A percentile compares a stretch with the other conserved stretches of the same genome.
Conservation (phyloP, 2,329 filamentous ascomycete genomes). For the Xylariaceae sp. region DNA sequence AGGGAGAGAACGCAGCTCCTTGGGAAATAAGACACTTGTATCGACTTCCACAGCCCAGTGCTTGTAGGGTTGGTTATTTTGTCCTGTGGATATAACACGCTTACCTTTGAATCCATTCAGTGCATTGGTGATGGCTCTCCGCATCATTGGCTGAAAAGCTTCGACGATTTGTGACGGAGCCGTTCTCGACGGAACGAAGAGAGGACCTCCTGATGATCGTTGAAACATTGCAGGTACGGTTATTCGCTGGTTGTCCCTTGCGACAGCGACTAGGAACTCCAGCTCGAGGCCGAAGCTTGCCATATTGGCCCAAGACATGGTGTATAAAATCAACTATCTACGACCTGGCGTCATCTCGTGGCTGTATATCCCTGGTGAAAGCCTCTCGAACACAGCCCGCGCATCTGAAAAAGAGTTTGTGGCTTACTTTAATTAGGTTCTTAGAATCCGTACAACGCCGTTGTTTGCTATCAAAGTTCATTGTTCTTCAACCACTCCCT, state of each 20-base stretch:
- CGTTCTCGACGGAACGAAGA: neutral
- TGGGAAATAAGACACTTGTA: neutral
- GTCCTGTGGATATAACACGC: neutral
- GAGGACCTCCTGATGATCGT: constrained; percentile 1
- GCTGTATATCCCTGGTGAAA: constrained; percentile 33
- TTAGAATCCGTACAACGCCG: too few relatives aligned
- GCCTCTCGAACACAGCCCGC: constrained; percentile 18
- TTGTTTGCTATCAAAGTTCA: too few relatives aligned
- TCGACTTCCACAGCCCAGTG: constrained; percentile 2
- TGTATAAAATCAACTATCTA: neutral
- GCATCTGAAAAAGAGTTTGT: too few relatives aligned
- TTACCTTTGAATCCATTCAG: neutral
- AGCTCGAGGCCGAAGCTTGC: constrained; percentile 21
- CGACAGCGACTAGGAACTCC: constrained; percentile 15
- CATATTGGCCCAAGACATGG: neutral
- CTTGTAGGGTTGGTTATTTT: neutral
- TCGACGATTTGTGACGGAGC: neutral
- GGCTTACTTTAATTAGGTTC: too few relatives aligned
- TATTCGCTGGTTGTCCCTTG: neutral
- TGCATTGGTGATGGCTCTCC: neutral
- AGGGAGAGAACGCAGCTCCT: accelerated
- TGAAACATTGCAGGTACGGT: constrained; percentile 9
- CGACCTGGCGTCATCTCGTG: constrained; percentile 36
- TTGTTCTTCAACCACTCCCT: too few relatives aligned
- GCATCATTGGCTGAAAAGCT: neutral